phyloP scores from a whole-genome alignment of 805 yeast species.

The Pichia cephalocereana region DNA sequence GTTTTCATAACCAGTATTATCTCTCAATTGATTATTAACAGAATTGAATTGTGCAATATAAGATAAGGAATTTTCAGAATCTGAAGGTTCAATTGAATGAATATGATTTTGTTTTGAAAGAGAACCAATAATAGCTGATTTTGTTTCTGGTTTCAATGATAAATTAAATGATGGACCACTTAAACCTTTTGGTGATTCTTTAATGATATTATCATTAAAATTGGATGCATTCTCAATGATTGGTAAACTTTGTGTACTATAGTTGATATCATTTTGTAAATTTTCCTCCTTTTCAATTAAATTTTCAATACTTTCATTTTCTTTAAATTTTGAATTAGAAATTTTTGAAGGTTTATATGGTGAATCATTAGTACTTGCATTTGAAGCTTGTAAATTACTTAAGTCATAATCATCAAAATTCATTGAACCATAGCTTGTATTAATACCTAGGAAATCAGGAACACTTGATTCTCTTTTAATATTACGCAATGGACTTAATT shows the following conservation, averaged over 20 bases:
- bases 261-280: neutral
- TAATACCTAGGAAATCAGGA: slow-evolving; percentile 10
- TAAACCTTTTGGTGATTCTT: slow-evolving; percentile 40
- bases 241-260: neutral
- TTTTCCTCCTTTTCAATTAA: slow-evolving; percentile 9
- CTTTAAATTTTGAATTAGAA: neutral
- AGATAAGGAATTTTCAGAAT: slow-evolving; percentile 12
- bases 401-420: slow-evolving; percentile 1
- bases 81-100: slow-evolving; percentile 10
- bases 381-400: neutral
- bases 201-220: neutral
- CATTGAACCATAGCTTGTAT: slow-evolving; percentile 2
- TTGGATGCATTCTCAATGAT: slow-evolving; percentile 21
- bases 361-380: neutral
- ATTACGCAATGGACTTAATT: slow-evolving; percentile 7
- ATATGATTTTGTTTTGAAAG: slow-evolving; percentile 7
- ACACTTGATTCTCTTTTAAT: slow-evolving; percentile 4
- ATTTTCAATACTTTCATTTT: slow-evolving; percentile 8
- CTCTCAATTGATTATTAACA: neutral
- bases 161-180: slow-evolving; percentile 45
- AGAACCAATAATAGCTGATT: slow-evolving; percentile 23
- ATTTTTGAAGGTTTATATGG: neutral
- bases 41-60: slow-evolving; percentile 1
- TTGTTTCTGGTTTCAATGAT: slow-evolving; percentile 19
- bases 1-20: neutral